Evolutionary conservation across 495 filamentous ascomycete genomes (phyloP).

Genomic region (Immersiella caudata): DNA sequence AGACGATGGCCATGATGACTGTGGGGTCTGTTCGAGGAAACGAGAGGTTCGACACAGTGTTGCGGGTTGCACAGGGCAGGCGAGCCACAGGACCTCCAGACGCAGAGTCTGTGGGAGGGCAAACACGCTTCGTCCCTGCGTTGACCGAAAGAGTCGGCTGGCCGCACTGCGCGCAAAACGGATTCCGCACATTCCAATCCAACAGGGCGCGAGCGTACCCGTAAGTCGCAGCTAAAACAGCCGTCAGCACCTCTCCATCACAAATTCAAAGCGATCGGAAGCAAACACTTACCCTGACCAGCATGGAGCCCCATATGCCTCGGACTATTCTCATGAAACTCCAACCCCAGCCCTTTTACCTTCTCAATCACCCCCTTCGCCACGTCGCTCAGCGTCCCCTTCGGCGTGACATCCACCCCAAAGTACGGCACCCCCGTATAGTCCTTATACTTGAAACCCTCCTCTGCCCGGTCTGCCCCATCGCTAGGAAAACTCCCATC

Average conservation of each 20-base stretch:
- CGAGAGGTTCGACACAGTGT: slow-evolving; percentile 74
- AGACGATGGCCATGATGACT: slow-evolving; percentile 91
- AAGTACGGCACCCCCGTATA: slow-evolving; percentile 84
- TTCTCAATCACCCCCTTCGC: slow-evolving; percentile 53
- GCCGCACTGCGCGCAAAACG: slow-evolving; percentile 88
- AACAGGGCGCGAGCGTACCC: slow-evolving; percentile 87
- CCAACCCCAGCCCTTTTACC: slow-evolving; percentile 37
- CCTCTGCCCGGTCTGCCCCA: slow-evolving; percentile 5
- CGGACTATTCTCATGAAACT: slow-evolving; percentile 30
- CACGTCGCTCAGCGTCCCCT: slow-evolving; percentile 54
- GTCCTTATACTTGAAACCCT: slow-evolving; percentile 42
- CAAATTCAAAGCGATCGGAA: background rate
- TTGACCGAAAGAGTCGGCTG: slow-evolving; percentile 81
- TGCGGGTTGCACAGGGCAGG: slow-evolving; percentile 73
- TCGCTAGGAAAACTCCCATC: slow-evolving; percentile 38
- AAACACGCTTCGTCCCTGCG: slow-evolving; percentile 87
- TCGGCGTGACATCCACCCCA: slow-evolving; percentile 84
- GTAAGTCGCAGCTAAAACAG: slow-evolving; percentile 74
- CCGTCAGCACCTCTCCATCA: background rate
- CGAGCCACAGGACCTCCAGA: slow-evolving; percentile 51
- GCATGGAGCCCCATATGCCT: slow-evolving; percentile 46
- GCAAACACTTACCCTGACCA: slow-evolving; percentile 41
- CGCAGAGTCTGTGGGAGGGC: slow-evolving; percentile 75
- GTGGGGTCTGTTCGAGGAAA: slow-evolving; percentile 97
- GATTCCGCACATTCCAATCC: slow-evolving; percentile 94